A percentile compares a stretch with the other conserved stretches of the same genome.
Evolutionary conservation across 192 early-diverging fungal species (phyloP).

Genomic region (Dissophora ornata): DNA sequence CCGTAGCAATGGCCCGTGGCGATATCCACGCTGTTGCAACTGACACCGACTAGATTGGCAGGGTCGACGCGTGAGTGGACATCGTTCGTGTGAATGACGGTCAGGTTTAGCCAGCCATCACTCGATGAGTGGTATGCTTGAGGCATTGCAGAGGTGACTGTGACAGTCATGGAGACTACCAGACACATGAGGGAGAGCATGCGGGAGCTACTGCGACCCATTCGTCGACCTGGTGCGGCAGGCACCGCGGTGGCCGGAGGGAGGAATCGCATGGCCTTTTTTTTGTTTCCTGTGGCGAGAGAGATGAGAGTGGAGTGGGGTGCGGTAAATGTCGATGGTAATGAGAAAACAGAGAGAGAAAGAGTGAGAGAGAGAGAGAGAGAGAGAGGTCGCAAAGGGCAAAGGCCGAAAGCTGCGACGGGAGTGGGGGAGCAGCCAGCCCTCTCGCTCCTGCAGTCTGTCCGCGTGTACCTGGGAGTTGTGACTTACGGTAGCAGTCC

Average conservation of each 20-base stretch:
- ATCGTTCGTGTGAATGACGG: slow-evolving; percentile 60
- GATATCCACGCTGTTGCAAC: slow-evolving; percentile 44
- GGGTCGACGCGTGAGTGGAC: slow-evolving; percentile 54
- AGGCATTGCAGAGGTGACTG: slow-evolving; percentile 14
- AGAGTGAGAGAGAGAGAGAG: too few species aligned
- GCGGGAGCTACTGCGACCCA: background rate
- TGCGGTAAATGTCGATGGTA: too few species aligned
- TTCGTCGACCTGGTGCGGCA: background rate
- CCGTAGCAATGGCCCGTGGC: slow-evolving; percentile 56
- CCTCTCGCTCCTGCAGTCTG: too few species aligned
- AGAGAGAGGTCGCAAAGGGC: too few species aligned
- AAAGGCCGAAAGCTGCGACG: too few species aligned
- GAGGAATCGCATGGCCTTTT: slow-evolving; percentile 8
- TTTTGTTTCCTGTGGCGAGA: too few species aligned
- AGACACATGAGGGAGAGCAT: slow-evolving; percentile 2
- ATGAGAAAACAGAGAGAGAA: too few species aligned
- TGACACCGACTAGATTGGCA: slow-evolving; percentile 45
- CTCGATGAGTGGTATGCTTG: slow-evolving; percentile 11
- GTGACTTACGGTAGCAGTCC: too few species aligned
- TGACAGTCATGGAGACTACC: background rate
- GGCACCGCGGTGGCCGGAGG: background rate
- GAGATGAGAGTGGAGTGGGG: too few species aligned
- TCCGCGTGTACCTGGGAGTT: too few species aligned
- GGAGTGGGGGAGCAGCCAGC: too few species aligned
- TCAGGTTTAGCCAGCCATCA: slow-evolving; percentile 46